phyloP scores from a whole-genome alignment of 257 asterid species.

The Solanum ahanhuiri region DNA sequence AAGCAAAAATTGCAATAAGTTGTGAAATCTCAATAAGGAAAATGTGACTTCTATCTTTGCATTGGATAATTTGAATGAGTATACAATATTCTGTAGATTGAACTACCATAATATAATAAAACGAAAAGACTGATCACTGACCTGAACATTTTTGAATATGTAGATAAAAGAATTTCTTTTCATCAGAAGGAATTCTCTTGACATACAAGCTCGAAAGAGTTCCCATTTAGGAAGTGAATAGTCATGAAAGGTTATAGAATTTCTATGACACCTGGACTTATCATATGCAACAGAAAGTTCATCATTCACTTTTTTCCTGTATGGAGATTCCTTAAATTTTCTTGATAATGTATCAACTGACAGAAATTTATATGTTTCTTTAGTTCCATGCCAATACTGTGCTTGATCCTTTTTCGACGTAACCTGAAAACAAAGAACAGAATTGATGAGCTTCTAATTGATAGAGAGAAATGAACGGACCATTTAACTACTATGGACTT shows the following conservation, averaged over 20 bases:
- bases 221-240: slow-evolving; percentile 42
- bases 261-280: slow-evolving; percentile 31
- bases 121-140: not conserved
- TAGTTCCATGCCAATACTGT: slow-evolving; percentile 33
- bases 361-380: slow-evolving; percentile 22
- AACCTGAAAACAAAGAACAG: slow-evolving; percentile 20
- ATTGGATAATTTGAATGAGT: not conserved
- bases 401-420: slow-evolving; percentile 41
- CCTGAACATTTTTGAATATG: slow-evolving; percentile 42
- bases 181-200: slow-evolving; percentile 43
- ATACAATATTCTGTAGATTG: not conserved
- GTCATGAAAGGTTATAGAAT: slow-evolving; percentile 20
- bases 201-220: slow-evolving; percentile 36
- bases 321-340: slow-evolving; percentile 23
- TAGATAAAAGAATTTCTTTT: slow-evolving; percentile 40
- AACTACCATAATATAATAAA: not conserved
- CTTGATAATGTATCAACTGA: slow-evolving; percentile 28
- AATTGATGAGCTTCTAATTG: not conserved
- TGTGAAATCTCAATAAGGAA: not conserved
- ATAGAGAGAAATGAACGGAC: not conserved
- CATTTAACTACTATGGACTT: not conserved
- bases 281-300: slow-evolving; percentile 25
- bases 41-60: not conserved
- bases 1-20: not conserved
- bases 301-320: slow-evolving; percentile 18